Conservation (phyloP, 2,329 filamentous ascomycete genomes). For the Pseudogymnoascus sp. region DNA sequence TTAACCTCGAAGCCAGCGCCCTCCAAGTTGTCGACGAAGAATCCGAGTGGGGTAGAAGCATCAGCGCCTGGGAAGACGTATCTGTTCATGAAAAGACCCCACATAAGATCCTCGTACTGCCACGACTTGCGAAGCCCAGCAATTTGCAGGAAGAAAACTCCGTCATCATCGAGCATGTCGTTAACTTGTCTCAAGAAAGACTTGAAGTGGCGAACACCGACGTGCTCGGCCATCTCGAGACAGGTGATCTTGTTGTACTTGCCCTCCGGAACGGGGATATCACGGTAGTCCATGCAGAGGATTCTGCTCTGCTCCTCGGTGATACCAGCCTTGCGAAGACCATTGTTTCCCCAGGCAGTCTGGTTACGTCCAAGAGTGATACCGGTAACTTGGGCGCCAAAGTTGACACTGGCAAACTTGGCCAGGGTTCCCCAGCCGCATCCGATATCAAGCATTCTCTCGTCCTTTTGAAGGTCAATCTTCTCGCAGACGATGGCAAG, state of each 20-base stretch:
- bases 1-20: conserved; percentile 86
- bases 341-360: conserved; percentile 92
- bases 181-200: conserved; percentile 79
- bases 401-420: conserved; percentile 87
- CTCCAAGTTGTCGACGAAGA: conserved; percentile 78
- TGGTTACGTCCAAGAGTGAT: conserved; percentile 94
- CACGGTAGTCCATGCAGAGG: conserved; percentile 94
- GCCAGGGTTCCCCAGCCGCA: conserved; percentile 97
- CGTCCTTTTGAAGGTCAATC: conserved; percentile 73
- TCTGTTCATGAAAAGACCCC: conserved; percentile 99
- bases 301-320: conserved; percentile 84
- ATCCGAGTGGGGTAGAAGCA: conserved; percentile 85
- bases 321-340: conserved; percentile 73
- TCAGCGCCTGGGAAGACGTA: conserved; percentile 97
- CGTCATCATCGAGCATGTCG: conserved; percentile 94
- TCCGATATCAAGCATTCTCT: conserved; percentile 85
- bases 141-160: conserved; percentile 92
- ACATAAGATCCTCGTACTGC: conserved; percentile 97
- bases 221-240: conserved; percentile 98
- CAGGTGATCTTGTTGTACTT: conserved; percentile 93
- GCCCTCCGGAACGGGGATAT: conserved; percentile 71
- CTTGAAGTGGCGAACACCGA: conserved; percentile 82
- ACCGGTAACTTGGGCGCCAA: conserved; percentile 74
- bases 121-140: conserved; percentile 88
- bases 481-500: conserved; percentile 92